Conservation (phyloP, 495 filamentous ascomycete species). For the Neurospora sp. region DNA sequence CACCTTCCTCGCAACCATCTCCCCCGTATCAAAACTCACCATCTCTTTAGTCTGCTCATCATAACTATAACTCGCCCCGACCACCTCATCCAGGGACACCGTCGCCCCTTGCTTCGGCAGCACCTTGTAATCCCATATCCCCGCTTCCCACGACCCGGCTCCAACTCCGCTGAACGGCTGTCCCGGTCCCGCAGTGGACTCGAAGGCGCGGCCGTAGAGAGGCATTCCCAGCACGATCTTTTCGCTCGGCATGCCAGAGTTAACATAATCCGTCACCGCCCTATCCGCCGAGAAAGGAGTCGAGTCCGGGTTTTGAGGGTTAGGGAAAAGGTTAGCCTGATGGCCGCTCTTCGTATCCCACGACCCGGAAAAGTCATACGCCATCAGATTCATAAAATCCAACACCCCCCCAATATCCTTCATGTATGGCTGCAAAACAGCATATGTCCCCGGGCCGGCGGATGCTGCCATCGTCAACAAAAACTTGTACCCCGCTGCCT, state of each 20-base stretch:
- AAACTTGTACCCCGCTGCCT: no score
- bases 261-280: conserved; percentile 61
- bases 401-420: conserved; percentile 54
- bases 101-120: conserved; percentile 39
- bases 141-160: conserved; percentile 59
- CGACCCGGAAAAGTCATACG: conserved; percentile 60
- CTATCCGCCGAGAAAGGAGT: conserved; percentile 62
- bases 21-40: conserved; percentile 63
- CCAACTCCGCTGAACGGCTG: conserved; percentile 53
- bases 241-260: conserved; percentile 43
- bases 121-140: conserved; percentile 77
- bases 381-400: conserved; percentile 85
- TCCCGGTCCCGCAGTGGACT: conserved; percentile 59
- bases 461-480: conserved; percentile 62
- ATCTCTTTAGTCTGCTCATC: conserved; percentile 47
- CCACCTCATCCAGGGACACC: conserved; percentile 32
- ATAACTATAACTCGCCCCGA: conserved; percentile 60
- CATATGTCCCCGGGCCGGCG: conserved; percentile 53
- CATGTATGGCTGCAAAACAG: conserved; percentile 45
- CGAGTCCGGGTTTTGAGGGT: conserved; percentile 28
- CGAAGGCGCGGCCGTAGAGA: conserved; percentile 75
- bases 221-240: conserved; percentile 84
- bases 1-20: conserved; percentile 51
- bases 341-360: conserved; percentile 61
- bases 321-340: conserved; percentile 64